Evolutionary conservation across 2,329 filamentous ascomycete species (phyloP), one percentile per base, ranked within the genome.

Genomic region (Nemania sp.): DNA sequence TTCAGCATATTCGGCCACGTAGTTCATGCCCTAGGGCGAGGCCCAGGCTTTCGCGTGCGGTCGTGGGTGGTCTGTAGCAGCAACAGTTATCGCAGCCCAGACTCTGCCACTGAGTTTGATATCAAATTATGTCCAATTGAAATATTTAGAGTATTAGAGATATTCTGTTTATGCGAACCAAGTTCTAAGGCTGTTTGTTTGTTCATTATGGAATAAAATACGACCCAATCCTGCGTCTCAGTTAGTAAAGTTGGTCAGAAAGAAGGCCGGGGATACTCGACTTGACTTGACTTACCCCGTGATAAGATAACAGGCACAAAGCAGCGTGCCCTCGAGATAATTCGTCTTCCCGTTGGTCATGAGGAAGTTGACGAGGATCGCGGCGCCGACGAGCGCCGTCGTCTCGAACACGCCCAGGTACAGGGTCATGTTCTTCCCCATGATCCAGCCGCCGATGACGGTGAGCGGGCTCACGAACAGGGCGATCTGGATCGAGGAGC

Each of bases 371-470:
- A 92, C 90, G 61, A 95, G 91, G 63, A 95, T 87, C 2, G 91
- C 87, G 50, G 86, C 89, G 52, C 92, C 85, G 74, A 94, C 94
- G 70, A 95, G 84, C 60, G 88, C 90, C 18, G 94, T 89, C 0
- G 91, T 95, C 81, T 95, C 91, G 74, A 95, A 95, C 55, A 91
- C 82, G 63, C 90, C 90, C 75, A 95, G 94, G 78, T 92, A 91
- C 37, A 95, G 80, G 21, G 88, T 83, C 86, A 90, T 89, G 17
- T 87, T 79, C 60, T 81, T 83, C 62, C 81, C 76, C 74, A 89
- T 81, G 60, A 80, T 80, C 87, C 87, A 90, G 18, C 87, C 88
- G 15, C 89, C 77, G 17, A 90, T 83, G 32, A 90, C 87, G n/a
- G 89, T 81, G 7, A 90, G 76, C 0, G 87, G 88, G 4, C 87